Percentiles rank a stretch among this genome's conserved stretches.
Conservation (phyloP, 2,329 filamentous ascomycete genomes). For the Claviceps arundinis region DNA sequence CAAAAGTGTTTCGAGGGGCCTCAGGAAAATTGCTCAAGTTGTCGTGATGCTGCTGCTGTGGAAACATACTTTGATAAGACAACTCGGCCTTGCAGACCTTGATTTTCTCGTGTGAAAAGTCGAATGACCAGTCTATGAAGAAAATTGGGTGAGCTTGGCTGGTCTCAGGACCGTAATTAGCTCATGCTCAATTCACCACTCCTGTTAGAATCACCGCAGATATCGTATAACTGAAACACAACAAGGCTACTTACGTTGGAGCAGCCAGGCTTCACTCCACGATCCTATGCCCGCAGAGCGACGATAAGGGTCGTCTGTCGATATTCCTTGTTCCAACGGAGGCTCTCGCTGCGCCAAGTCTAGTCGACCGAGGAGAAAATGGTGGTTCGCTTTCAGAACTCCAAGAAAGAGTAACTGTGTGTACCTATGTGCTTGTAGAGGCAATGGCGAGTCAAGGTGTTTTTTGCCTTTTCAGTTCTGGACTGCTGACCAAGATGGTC, state of each 20-base stretch:
- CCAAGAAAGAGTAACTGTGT: neutral
- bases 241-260: neutral
- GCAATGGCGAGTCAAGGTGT: no score
- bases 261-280: neutral
- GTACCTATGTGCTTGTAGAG: no score
- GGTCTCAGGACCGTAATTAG: neutral
- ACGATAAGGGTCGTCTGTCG: neutral
- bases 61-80: constrained; percentile 1
- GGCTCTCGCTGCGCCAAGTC: neutral
- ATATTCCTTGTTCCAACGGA: neutral
- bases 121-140: neutral
- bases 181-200: neutral
- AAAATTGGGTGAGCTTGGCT: neutral
- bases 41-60: constrained; percentile 18
- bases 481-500: no score
- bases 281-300: neutral
- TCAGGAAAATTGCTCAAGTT: constrained; percentile 35
- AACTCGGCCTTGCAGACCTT: constrained; percentile 3
- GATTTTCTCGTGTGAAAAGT: neutral
- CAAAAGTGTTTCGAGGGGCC: constrained; percentile 25
- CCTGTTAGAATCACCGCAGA: neutral
- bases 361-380: neutral
- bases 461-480: no score
- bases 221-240: neutral
- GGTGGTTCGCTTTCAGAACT: neutral